These are phyloP conservation scores for Lodderomyces parapsilosis DNA, from an alignment of 1,139 yeast genomes.

Conservation along the genomic window DNA sequence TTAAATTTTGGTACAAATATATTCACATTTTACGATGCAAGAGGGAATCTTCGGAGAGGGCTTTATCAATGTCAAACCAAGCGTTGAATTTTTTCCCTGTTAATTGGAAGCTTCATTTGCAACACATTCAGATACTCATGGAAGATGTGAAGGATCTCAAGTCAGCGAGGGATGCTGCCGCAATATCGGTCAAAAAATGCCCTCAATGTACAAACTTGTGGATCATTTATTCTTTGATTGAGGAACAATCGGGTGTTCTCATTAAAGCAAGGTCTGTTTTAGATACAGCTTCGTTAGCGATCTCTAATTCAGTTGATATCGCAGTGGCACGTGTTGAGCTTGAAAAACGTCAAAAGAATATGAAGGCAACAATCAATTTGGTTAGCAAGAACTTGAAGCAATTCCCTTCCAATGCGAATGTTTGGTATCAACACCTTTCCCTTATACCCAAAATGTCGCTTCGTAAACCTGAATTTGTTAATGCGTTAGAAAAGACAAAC, in stretches of 20 bases:
- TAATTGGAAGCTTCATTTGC: constrained; percentile 53
- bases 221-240: constrained; percentile 52
- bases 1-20: constrained; percentile 63
- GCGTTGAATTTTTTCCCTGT: constrained; percentile 49
- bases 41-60: constrained; percentile 15
- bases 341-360: constrained; percentile 53
- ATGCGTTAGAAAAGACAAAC: constrained; percentile 68
- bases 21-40: constrained; percentile 52
- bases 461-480: constrained; percentile 64
- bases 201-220: constrained; percentile 51
- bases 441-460: constrained; percentile 53
- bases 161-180: constrained; percentile 49
- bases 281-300: constrained; percentile 62
- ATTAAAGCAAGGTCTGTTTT: constrained; percentile 71
- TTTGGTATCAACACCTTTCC: constrained; percentile 64
- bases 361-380: constrained; percentile 53
- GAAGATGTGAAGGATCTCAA: constrained; percentile 24
- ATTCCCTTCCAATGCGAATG: constrained; percentile 55
- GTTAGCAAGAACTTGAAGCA: constrained; percentile 59
- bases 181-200: constrained; percentile 49
- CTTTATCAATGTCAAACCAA: constrained; percentile 39
- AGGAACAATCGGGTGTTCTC: constrained; percentile 39
- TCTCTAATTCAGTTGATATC: constrained; percentile 48
- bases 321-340: constrained; percentile 61
- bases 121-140: constrained; percentile 54